These are phyloP conservation scores for Euphrasia confusa DNA, from an alignment of 257 asterid genomes.

Conservation along the genomic window DNA sequence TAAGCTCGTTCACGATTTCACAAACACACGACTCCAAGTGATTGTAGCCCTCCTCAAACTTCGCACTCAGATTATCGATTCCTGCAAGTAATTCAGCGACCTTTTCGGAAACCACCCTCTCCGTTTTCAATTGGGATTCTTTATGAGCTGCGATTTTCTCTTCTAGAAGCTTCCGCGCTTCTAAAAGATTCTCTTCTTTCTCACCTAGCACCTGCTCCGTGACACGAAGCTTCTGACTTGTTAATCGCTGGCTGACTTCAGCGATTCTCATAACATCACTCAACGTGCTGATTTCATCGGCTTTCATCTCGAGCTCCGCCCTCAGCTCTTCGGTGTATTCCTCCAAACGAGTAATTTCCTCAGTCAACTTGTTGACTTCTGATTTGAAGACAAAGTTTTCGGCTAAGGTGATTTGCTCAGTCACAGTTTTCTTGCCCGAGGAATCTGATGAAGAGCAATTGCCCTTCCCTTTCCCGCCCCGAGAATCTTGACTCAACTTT, in stretches of 20 bases:
- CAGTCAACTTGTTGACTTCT: conserved; percentile 38
- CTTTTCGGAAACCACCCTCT: conserved; percentile 44
- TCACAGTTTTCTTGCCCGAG: conserved; percentile 29
- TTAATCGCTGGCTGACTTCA: conserved; percentile 73
- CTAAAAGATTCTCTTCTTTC: conserved; percentile 58
- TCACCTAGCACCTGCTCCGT: conserved; percentile 68
- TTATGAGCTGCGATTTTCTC: conserved; percentile 41
- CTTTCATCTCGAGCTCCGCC: conserved; percentile 74
- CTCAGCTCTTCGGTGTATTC: conserved; percentile 54
- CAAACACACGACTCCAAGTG: conserved; percentile 76
- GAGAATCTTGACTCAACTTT: conserved; percentile 46
- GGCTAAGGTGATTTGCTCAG: conserved; percentile 15
- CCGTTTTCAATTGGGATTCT: conserved; percentile 45
- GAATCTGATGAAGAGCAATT: conserved; percentile 56
- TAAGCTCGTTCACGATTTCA: conserved; percentile 61
- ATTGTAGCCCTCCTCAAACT: conserved; percentile 82
- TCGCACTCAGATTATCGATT: conserved; percentile 54
- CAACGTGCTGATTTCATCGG: conserved; percentile 53
- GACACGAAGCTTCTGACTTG: conserved; percentile 71
- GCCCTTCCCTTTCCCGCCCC: conserved; percentile 35
- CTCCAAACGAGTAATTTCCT: conserved; percentile 49
- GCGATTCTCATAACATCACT: conserved; percentile 55
- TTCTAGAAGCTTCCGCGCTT: conserved; percentile 39
- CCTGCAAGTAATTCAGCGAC: conserved; percentile 38
- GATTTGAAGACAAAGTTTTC: conserved; percentile 37